Evolutionary conservation across 345 rosid species (phyloP), one percentile per base, ranked within the genome.

Genomic region (Syzygium grande): DNA sequence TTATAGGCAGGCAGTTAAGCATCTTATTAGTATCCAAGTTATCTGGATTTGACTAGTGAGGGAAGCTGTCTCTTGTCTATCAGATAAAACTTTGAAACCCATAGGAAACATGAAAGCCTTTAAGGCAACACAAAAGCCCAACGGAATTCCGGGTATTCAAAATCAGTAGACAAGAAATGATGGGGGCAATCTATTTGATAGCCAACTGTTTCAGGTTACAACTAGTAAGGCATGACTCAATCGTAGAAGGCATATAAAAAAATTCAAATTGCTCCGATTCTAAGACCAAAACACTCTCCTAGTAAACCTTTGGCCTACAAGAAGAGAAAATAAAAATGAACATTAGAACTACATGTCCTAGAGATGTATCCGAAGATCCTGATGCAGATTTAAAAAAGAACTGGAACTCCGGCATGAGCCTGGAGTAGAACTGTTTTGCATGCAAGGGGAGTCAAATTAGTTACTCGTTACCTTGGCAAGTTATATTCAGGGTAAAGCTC

Each of bases 401-500:
- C 15, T 46, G 84, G 34, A 43, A 55, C 46, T 29, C 52, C 86
- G 1, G 59, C 17, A 55, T 52, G 43, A 65, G 55, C 27, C 68
- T 53, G 15, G 16, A 59, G 56, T 49, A 59, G 51, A 79, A 52
- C 51, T 51, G 46, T 53, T 19, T 73, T 73, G 15, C 83, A 73
- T 9, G 23, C 38, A 27, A 80, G 22, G 52, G 38, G 49, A 52
- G 49, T 10, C 56, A 84, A 52, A 85, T 84, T 22, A 84, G 16
- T 55, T 85, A 7, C 93, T 91, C 10, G 83, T 38, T 73, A 96
- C 99, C 95, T 94, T 49, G 97, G 98, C 51, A 96, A 30, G 65
- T 92, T 91, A 90, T 94, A 96, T 88, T 95, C 96, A 14, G 99
- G 99, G 92, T 96, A 98, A 87, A 98, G 94, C 80, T 98, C 97